Evolutionary conservation across 805 yeast genomes (phyloP), one percentile per base, ranked within the genome.

Genomic region (Cyberlindnera maritima): DNA sequence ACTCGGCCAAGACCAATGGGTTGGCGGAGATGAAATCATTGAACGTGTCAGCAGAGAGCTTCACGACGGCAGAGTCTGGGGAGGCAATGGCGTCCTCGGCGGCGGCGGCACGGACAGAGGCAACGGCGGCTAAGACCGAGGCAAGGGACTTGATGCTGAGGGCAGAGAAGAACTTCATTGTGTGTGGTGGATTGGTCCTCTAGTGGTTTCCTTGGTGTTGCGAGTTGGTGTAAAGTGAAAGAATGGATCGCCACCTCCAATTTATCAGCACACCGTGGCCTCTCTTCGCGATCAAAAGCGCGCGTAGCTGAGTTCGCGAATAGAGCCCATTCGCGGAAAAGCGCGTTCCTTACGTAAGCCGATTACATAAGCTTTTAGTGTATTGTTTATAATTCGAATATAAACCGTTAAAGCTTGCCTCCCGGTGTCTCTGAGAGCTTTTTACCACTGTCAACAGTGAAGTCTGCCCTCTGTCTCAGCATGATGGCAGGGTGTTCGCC

Each of bases 401-500:
- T n/a, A n/a, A n/a, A 17, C 19, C 36, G 10, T 43, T 55, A 71
- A 36, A 71, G 50, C 46, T 71, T 61, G 23, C 76, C 76, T 14
- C 76, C 76, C 1, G 76, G 76, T 0, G 75, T 71, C n/a, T 51
- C 55, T 18, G 53, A 56, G 7, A 39, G 44, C 26, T 46, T 46
- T 31, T 57, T 62, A 3, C 46, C 51, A 35, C 56, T 54, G 38
- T 64, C 68, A 42, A 64, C 69, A 52, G 66, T 53, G 45, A 63
- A 65, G 42, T 77, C 84, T 32, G 90, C 96, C 42, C 85, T 76
- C 56, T 88, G 94, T 56, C 98, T 71, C 37, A 91, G 74, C 97
- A 91, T 91, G 49, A 91, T 89, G 2, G 94, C 87, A 0, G 98
- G 97, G 60, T 85, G 88, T 54, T 84, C 75, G 1, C 97, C 97